Percentiles rank a stretch among this genome's conserved stretches.
Evolutionary conservation across 108 stramenopile species (phyloP).

Genomic region (Phaeodactylum tricornutum): DNA sequence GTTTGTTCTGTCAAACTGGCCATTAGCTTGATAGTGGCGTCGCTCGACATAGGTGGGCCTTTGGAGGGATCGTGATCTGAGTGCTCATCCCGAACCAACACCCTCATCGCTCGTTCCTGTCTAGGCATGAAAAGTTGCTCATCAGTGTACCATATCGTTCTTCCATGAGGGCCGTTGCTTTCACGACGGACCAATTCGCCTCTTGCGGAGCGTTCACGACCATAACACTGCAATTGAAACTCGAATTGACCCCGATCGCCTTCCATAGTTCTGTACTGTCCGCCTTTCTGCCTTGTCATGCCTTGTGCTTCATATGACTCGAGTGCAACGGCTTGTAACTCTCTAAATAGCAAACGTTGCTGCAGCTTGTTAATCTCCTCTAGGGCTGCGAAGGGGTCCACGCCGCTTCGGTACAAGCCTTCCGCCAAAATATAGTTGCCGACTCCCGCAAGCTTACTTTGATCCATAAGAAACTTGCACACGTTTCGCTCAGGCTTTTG

Average conservation of each 20-base stretch:
- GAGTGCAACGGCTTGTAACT: slow-evolving; percentile 31
- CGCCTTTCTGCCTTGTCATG: slow-evolving; percentile 37
- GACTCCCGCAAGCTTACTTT: slow-evolving; percentile 35
- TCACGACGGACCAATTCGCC: slow-evolving; percentile 49
- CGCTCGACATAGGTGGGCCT: too few species aligned
- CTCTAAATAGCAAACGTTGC: slow-evolving; percentile 29
- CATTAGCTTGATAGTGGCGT: too few species aligned
- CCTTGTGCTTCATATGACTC: slow-evolving; percentile 55
- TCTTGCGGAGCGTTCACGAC: slow-evolving; percentile 31
- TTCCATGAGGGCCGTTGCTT: slow-evolving; percentile 61
- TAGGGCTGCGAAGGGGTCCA: slow-evolving; percentile 70
- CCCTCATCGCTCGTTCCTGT: slow-evolving; percentile 8
- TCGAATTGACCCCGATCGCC: slow-evolving; percentile 45
- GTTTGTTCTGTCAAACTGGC: slow-evolving; percentile 35
- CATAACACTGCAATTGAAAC: slow-evolving; percentile 72
- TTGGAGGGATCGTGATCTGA: too few species aligned
- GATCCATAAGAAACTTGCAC: slow-evolving; percentile 85
- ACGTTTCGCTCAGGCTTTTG: slow-evolving; percentile 42
- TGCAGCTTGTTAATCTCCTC: slow-evolving; percentile 36
- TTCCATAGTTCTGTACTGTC: slow-evolving; percentile 33
- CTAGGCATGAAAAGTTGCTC: slow-evolving; percentile 57
- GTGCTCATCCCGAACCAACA: too few species aligned
- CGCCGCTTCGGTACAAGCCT: slow-evolving; percentile 48
- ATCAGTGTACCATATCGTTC: slow-evolving; percentile 73
- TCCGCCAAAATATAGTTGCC: slow-evolving; percentile 80